A percentile compares a stretch with the other conserved stretches of the same genome.
Evolutionary conservation across 2,329 filamentous ascomycete genomes (phyloP).

Genomic region (Sordariomycetes sp.): DNA sequence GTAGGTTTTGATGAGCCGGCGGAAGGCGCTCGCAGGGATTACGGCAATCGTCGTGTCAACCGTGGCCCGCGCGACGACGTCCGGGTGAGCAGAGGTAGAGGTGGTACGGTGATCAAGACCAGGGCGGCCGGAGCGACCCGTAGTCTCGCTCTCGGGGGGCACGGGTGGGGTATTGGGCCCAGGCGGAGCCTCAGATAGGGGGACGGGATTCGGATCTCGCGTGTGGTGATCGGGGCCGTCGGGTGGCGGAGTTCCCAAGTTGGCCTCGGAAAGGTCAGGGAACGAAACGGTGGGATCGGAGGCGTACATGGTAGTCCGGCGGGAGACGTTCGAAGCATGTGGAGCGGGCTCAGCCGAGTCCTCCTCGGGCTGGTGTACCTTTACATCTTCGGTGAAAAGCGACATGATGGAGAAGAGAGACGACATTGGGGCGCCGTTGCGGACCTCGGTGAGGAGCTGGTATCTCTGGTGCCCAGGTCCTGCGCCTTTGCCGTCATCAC

Average conservation of each 20-base stretch:
- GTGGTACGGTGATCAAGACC: conserved; percentile 24
- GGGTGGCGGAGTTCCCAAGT: neutral
- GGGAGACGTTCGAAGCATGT: neutral
- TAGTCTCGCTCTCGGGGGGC: conserved; percentile 51
- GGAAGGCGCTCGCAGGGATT: conserved; percentile 92
- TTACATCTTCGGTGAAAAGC: conserved; percentile 90
- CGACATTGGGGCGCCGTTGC: conserved; percentile 96
- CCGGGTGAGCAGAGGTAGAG: conserved; percentile 79
- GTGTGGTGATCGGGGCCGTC: neutral
- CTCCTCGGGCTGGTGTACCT: conserved; percentile 58
- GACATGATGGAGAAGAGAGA: conserved; percentile 96
- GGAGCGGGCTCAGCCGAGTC: conserved; percentile 23
- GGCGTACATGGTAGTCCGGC: neutral
- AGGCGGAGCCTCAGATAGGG: neutral
- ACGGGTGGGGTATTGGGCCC: conserved; percentile 56
- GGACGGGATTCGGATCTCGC: neutral
- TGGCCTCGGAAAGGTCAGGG: neutral
- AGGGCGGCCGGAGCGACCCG: conserved; percentile 11
- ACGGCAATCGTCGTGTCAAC: conserved; percentile 97
- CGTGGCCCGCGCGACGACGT: conserved; percentile 91
- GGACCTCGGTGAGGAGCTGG: conserved; percentile 90
- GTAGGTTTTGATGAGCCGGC: conserved; percentile 83
- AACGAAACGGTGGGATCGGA: neutral
- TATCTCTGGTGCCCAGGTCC: conserved; percentile 69
- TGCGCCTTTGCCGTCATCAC: conserved; percentile 56